phyloP scores from a whole-genome alignment of 345 rosid species.

The Eutrema yunnanense region DNA sequence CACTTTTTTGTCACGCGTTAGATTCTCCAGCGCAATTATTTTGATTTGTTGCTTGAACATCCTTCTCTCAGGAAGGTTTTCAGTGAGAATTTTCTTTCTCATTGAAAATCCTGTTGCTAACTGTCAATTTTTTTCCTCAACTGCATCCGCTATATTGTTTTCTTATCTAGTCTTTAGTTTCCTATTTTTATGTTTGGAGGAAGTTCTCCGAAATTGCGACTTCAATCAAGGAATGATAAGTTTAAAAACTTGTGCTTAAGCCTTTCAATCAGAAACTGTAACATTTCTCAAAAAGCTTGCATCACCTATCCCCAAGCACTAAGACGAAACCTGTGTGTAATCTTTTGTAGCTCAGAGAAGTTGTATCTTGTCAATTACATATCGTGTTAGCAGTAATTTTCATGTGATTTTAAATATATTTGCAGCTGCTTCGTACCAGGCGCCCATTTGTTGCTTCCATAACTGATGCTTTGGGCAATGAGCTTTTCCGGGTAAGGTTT shows the following conservation, averaged over 20 bases:
- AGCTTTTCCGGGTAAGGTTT: constrained; percentile 68
- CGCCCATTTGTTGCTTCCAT: constrained; percentile 87
- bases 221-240: neutral
- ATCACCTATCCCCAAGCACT: neutral
- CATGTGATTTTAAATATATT: neutral
- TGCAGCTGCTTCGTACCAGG: constrained; percentile 75
- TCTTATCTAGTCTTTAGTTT: neutral
- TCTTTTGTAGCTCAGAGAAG: neutral
- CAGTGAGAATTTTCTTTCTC: neutral
- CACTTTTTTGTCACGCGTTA: neutral
- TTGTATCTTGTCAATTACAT: neutral
- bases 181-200: neutral
- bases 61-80: neutral
- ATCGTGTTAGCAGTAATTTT: neutral
- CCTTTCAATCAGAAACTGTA: neutral
- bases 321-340: neutral
- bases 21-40: neutral
- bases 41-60: neutral
- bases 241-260: neutral
- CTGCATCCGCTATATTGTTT: neutral
- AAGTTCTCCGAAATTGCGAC: neutral
- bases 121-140: neutral
- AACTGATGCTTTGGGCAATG: constrained; percentile 68
- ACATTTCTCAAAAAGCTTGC: neutral
- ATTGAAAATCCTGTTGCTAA: neutral